Base-by-base conservation (phyloP, 441 rosid species). In the Manihot esculenta region DNA sequence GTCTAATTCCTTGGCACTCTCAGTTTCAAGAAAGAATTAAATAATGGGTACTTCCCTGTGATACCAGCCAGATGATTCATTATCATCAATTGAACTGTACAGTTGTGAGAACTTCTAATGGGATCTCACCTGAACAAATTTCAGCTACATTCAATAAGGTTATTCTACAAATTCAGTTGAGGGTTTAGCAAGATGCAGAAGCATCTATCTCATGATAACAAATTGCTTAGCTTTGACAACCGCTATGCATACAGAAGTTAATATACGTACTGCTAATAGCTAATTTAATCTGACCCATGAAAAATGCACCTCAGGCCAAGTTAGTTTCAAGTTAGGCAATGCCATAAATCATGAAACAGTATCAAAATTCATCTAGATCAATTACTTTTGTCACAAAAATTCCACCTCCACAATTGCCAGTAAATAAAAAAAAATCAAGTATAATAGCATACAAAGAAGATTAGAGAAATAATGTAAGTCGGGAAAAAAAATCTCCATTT, bases 261-360 rank as follows among this genome's bases (percentile, higher is more conserved):
- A 53, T 38, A 68, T 51, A 68, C 27, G 62, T 33, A 61, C 15
- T 61, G 66, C 72, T 66, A 33, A 41, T 53, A 23, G 11, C 61
- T 51, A 54, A 41, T 21, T 54, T 15, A 70, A 71, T 35, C 62
- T 42, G 15, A 10, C 23, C 61, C 50, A 35, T 15, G 26, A 24
- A 70, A 14, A 7, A 21, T 44, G 64, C 55, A 41, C 61, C 54
- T 49, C 48, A 35, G 58, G 33, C 57, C 20, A 20, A n/a, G 47
- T 30, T 18, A 30, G 3, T 44, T 26, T 27, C 18, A 10, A 7
- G 10, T 38, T 12, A 50, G 7, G 42, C 42, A 61, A 38, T n/a
- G 9, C 26, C 64, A 38, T 12, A 61, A 44, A 11, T 63, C 72
- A 18, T 2, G 17, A 45, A 68, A 42, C 13, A 45, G 21, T 7